Conservation (phyloP, 116 monocot species). For the Papilionanthe hybrid region DNA sequence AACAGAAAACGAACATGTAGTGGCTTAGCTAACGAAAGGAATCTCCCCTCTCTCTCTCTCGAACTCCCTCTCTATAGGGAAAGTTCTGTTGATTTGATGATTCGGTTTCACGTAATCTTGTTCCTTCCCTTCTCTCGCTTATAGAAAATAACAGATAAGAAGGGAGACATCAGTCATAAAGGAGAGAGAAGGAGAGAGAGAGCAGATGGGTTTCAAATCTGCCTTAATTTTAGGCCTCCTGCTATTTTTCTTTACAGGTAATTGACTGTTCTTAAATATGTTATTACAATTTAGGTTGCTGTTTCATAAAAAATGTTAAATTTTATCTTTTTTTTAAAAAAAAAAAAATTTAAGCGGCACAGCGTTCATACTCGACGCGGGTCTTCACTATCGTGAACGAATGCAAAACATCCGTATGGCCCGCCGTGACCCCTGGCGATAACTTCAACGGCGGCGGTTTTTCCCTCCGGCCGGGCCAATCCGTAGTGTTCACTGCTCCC, state of each 20-base stretch:
- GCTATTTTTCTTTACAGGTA: not conserved
- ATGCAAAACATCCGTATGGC: constrained; percentile 59
- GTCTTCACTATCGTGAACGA: constrained; percentile 57
- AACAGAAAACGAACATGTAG: not conserved
- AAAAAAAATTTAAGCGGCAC: constrained; percentile 5
- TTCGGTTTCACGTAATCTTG: not conserved
- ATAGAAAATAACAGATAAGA: not conserved
- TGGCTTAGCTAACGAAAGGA: not conserved
- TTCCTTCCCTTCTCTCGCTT: too few relatives aligned
- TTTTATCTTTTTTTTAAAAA: not conserved
- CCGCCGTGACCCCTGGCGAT: constrained; percentile 47
- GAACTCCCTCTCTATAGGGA: too few relatives aligned
- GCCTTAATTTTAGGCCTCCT: not conserved
- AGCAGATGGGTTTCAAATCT: not conserved
- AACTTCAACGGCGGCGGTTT: constrained; percentile 68
- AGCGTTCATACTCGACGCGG: constrained; percentile 24
- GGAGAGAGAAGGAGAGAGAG: constrained; percentile 1
- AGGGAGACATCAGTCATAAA: not conserved
- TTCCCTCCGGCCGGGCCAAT: constrained; percentile 46
- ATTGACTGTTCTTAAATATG: not conserved
- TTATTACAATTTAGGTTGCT: not conserved
- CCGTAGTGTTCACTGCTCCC: constrained; percentile 61
- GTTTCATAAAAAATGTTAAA: not conserved
- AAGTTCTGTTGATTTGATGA: too few relatives aligned
- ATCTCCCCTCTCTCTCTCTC: not conserved